A percentile compares a stretch with the other conserved stretches of the same genome.
Evolutionary conservation across 768 basidiomycete species (phyloP).

Genomic region (Serpula lacrymans): DNA sequence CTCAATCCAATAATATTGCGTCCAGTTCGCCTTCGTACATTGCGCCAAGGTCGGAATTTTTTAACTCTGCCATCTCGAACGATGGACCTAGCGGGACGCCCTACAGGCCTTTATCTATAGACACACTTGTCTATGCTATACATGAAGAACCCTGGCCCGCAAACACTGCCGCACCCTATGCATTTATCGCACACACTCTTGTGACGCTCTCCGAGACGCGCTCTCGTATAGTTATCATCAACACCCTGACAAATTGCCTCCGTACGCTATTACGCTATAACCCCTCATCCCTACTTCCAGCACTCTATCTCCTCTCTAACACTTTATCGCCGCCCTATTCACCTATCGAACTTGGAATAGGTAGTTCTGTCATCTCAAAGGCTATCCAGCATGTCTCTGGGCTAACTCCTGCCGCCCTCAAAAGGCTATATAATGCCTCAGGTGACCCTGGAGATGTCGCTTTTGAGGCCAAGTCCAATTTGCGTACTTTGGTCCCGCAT

Average conservation of each 20-base stretch:
- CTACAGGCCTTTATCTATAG: slow-evolving; percentile 45
- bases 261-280: slow-evolving; percentile 65
- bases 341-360: slow-evolving; percentile 66
- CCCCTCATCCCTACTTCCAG: slow-evolving; percentile 66
- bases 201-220: slow-evolving; percentile 59
- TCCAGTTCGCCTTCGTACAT: no score
- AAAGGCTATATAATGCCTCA: slow-evolving; percentile 61
- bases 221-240: slow-evolving; percentile 68
- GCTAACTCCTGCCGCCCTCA: slow-evolving; percentile 52
- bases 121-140: slow-evolving; percentile 46
- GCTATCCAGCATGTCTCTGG: slow-evolving; percentile 75
- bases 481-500: slow-evolving; percentile 72
- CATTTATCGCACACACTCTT: slow-evolving; percentile 67
- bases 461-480: slow-evolving; percentile 72
- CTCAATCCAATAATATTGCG: no score
- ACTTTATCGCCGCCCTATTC: slow-evolving; percentile 73
- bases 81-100: no score
- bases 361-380: slow-evolving; percentile 62
- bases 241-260: slow-evolving; percentile 70
- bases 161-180: slow-evolving; percentile 52
- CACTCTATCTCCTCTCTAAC: slow-evolving; percentile 81
- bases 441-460: slow-evolving; percentile 92
- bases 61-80: no score
- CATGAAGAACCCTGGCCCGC: slow-evolving; percentile 40
- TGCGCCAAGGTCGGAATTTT: no score